These are phyloP conservation scores for Musa troglodytarum DNA, from an alignment of 176 grass and related monocot species.

Conservation along the genomic window DNA sequence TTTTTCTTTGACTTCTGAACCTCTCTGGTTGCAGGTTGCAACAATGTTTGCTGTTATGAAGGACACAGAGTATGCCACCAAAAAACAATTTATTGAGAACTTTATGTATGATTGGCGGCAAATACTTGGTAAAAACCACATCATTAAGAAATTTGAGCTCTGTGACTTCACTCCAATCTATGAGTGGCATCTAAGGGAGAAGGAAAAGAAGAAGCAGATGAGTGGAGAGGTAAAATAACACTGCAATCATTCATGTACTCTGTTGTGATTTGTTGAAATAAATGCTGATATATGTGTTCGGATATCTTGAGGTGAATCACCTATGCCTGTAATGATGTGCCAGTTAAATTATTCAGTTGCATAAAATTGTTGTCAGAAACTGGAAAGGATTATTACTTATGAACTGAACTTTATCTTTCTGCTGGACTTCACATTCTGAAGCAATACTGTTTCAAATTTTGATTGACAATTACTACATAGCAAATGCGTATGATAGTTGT, in stretches of 20 bases:
- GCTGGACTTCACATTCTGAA: too few species aligned
- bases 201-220: constrained; percentile 99
- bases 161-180: constrained; percentile 93
- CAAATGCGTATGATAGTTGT: too few species aligned
- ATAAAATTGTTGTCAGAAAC: too few species aligned
- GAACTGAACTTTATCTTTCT: too few species aligned
- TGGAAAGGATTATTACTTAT: too few species aligned
- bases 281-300: too few species aligned
- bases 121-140: constrained; percentile 76
- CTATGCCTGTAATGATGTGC: too few species aligned
- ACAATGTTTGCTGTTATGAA: constrained; percentile 99
- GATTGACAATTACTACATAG: too few species aligned
- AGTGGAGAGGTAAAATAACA: constrained; percentile 50
- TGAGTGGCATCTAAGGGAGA: constrained; percentile 84
- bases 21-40: constrained; percentile 47
- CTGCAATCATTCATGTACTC: neutral
- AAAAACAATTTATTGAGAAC: constrained; percentile 67
- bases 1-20: neutral
- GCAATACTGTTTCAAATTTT: too few species aligned
- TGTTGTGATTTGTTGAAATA: neutral
- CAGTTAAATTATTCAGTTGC: too few species aligned
- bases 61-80: constrained; percentile 66
- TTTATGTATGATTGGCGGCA: constrained; percentile 83
- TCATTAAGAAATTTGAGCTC: constrained; percentile 85
- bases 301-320: neutral